Percentiles rank a stretch among this genome's conserved stretches.
phyloP scores from a whole-genome alignment of 1,284 basidiomycete species.

The Leccinum subrobustum region DNA sequence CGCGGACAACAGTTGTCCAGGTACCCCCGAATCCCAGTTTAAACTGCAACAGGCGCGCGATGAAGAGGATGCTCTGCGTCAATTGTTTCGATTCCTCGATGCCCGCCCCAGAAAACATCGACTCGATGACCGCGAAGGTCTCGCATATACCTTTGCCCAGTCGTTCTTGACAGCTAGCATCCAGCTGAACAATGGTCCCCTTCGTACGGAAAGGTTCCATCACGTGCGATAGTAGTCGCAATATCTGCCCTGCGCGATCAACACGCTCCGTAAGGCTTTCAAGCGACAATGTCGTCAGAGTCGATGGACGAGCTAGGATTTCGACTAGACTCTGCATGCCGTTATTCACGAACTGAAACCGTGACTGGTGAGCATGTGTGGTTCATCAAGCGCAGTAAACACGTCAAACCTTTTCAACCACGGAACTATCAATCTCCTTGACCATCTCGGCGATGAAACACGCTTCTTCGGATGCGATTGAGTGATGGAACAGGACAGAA shows the following conservation, averaged over 20 bases:
- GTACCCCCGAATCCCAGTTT: conserved; percentile 59
- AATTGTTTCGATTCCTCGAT: conserved; percentile 16
- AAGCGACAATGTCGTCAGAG: conserved; percentile 21
- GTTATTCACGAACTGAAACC: conserved; percentile 66
- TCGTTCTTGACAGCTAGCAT: conserved; percentile 52
- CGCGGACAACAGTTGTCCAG: conserved; percentile 56
- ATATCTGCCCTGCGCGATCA: conserved; percentile 61
- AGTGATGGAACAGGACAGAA: conserved; percentile 63
- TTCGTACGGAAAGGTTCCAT: conserved; percentile 60
- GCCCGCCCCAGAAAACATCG: conserved; percentile 30
- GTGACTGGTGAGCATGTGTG: not conserved
- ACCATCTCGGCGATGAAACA: conserved; percentile 78
- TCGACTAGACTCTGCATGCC: conserved; percentile 66
- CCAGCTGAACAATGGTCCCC: conserved; percentile 45
- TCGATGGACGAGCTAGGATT: conserved; percentile 43
- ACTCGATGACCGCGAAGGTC: conserved; percentile 45
- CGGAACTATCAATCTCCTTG: conserved; percentile 59
- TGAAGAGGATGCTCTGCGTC: conserved; percentile 44
- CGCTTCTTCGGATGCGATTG: conserved; percentile 71
- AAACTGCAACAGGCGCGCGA: conserved; percentile 70
- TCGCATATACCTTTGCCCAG: conserved; percentile 48
- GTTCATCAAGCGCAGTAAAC: not conserved
- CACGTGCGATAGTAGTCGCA: conserved; percentile 67
- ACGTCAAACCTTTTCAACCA: conserved; percentile 60
- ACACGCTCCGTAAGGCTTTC: conserved; percentile 41